A percentile compares a stretch with the other conserved stretches of the same genome.
Evolutionary conservation across 208 protist species (phyloP).

Genomic region (Trypanosoma cruzi): DNA sequence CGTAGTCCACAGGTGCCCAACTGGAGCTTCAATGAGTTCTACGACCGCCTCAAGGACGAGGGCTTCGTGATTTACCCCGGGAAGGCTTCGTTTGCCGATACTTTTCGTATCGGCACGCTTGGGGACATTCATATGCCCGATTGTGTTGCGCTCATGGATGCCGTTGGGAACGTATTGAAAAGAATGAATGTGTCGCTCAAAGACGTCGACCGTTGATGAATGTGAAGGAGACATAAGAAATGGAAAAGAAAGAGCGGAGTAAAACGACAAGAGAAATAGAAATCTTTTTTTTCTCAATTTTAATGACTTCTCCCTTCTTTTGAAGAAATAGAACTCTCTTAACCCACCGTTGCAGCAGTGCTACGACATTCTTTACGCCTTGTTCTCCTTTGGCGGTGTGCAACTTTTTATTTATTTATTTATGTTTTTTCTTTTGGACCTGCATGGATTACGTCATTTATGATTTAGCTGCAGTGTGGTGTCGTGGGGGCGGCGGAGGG

Average conservation of each 20-base stretch:
- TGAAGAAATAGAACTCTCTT: not conserved
- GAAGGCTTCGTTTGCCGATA: slow-evolving; percentile 56
- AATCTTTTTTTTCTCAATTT: slow-evolving; percentile 3
- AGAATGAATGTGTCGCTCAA: slow-evolving; percentile 37
- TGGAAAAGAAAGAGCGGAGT: no score
- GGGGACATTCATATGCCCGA: slow-evolving; percentile 58
- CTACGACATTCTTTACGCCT: not conserved
- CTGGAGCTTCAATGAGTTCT: slow-evolving; percentile 64
- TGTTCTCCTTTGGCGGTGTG: no score
- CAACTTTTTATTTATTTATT: no score
- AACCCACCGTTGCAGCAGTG: not conserved
- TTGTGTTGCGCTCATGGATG: slow-evolving; percentile 43
- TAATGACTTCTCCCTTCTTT: not conserved
- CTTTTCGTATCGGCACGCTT: slow-evolving; percentile 72
- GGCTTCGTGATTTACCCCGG: slow-evolving; percentile 67
- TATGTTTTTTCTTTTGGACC: not conserved
- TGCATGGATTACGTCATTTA: not conserved
- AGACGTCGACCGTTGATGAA: not conserved
- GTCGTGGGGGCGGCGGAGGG: no score
- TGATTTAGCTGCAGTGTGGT: not conserved
- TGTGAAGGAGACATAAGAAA: no score
- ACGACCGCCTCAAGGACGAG: slow-evolving; percentile 41
- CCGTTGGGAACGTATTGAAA: slow-evolving; percentile 32
- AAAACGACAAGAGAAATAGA: slow-evolving; percentile 3
- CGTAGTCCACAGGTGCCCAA: slow-evolving; percentile 34